Evolutionary conservation across 75 land plant species (phyloP).

Genomic region (Isoetes taiwanensis): DNA sequence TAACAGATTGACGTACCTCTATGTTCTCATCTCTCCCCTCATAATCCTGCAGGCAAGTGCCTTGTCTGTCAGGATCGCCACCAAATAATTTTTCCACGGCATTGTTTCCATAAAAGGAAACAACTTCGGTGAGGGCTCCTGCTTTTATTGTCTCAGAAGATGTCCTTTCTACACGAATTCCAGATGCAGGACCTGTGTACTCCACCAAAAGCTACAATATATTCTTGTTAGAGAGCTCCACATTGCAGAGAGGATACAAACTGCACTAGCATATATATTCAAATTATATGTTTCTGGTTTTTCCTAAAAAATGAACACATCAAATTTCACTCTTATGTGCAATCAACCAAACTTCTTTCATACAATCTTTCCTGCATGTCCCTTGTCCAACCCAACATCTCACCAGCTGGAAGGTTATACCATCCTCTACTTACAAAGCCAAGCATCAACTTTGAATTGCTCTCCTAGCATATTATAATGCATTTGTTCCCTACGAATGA

Average conservation of each 20-base stretch:
- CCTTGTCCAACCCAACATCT: too few relatives aligned
- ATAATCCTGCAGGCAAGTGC: neutral
- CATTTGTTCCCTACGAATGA: too few relatives aligned
- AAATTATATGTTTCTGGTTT: neutral
- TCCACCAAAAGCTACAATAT: conserved; percentile 48
- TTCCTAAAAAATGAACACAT: neutral
- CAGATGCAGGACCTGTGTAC: conserved; percentile 76
- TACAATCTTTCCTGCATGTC: too few relatives aligned
- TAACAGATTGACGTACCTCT: neutral
- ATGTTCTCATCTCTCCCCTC: conserved; percentile 39
- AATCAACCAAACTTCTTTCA: too few relatives aligned
- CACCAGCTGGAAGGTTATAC: too few relatives aligned
- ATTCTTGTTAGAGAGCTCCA: neutral
- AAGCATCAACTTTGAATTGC: too few relatives aligned
- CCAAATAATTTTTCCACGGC: conserved; percentile 8
- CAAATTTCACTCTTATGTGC: neutral
- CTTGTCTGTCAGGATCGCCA: neutral
- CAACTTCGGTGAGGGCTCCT: conserved; percentile 75
- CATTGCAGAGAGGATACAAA: neutral
- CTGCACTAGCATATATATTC: neutral
- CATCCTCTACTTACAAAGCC: too few relatives aligned
- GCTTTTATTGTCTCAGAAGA: conserved; percentile 52
- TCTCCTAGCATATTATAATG: too few relatives aligned
- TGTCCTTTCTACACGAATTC: conserved; percentile 58
- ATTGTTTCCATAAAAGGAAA: conserved; percentile 44